These are phyloP conservation scores for Biscogniauxia mediterranea DNA, from an alignment of 2,329 filamentous ascomycete genomes.

Conservation along the genomic window DNA sequence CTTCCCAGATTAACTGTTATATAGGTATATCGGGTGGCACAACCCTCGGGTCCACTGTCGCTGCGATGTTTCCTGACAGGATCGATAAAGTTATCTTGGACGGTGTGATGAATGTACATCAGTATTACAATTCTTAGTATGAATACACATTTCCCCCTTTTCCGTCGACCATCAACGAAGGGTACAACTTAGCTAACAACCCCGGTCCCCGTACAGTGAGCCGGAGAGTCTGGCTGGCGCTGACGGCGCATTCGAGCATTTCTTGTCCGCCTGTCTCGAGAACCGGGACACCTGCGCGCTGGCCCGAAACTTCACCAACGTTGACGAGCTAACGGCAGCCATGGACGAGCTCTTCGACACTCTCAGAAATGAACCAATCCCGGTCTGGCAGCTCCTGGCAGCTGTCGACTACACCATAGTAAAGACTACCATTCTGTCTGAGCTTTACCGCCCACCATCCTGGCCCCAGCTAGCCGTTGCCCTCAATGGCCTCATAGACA, in stretches of 20 bases:
- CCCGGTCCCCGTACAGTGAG: conserved; percentile 15
- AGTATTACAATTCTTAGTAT: conserved; percentile 33
- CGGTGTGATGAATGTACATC: conserved; percentile 33
- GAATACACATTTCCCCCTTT: conserved; percentile 2
- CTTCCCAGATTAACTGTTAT: conserved; percentile 6
- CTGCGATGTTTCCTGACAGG: conserved; percentile 42
- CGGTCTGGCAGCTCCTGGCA: conserved; percentile 15
- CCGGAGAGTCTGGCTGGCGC: conserved; percentile 24
- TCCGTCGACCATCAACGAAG: neutral
- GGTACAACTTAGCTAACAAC: neutral
- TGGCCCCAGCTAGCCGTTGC: conserved; percentile 15
- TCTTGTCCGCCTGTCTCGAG: conserved; percentile 29
- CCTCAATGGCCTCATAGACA: conserved; percentile 15
- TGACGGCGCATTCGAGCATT: conserved; percentile 30
- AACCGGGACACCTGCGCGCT: conserved; percentile 28
- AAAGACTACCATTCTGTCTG: conserved; percentile 16
- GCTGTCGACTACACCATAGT: conserved; percentile 26
- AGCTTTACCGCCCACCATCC: conserved; percentile 20
- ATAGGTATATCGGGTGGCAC: conserved; percentile 42
- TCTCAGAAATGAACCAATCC: conserved; percentile 29
- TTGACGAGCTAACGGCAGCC: conserved; percentile 42
- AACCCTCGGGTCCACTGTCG: conserved; percentile 37
- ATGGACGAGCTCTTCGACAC: conserved; percentile 27
- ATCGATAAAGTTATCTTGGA: conserved; percentile 40
- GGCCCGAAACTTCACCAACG: conserved; percentile 24